These are phyloP conservation scores for Phenoliferia sp. DNA, from an alignment of 1,284 basidiomycete species.

Conservation along the genomic window DNA sequence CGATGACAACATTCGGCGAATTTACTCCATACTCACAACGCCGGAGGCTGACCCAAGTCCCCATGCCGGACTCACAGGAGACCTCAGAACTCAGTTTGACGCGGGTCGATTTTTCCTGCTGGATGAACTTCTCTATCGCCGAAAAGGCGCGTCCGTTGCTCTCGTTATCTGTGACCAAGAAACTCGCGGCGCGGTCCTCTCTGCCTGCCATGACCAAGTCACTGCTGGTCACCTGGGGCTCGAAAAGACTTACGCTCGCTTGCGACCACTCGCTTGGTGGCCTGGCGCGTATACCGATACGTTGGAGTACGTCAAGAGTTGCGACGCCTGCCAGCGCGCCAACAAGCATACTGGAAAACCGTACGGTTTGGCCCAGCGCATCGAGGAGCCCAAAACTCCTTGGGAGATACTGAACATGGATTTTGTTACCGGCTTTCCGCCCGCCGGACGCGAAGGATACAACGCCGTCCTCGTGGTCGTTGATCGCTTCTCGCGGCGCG, in stretches of 20 bases:
- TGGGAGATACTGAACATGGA: constrained; percentile 8
- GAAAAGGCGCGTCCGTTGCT: neutral
- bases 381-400: neutral
- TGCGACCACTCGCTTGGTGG: neutral
- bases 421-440: neutral
- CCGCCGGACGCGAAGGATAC: neutral
- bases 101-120: neutral
- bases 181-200: neutral
- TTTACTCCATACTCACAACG: neutral
- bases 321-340: neutral
- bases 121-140: neutral
- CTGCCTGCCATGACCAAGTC: neutral
- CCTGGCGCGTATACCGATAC: neutral
- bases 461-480: neutral
- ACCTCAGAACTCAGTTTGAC: neutral
- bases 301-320: neutral
- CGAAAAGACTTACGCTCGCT: neutral
- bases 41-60: neutral
- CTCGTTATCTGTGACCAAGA: neutral
- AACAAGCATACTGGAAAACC: neutral
- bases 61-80: neutral
- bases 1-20: neutral
- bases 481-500: neutral
- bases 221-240: neutral
- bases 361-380: neutral